Evolutionary conservation across 2,329 filamentous ascomycete species (phyloP).

Genomic region (Cercospora brassicicola): DNA sequence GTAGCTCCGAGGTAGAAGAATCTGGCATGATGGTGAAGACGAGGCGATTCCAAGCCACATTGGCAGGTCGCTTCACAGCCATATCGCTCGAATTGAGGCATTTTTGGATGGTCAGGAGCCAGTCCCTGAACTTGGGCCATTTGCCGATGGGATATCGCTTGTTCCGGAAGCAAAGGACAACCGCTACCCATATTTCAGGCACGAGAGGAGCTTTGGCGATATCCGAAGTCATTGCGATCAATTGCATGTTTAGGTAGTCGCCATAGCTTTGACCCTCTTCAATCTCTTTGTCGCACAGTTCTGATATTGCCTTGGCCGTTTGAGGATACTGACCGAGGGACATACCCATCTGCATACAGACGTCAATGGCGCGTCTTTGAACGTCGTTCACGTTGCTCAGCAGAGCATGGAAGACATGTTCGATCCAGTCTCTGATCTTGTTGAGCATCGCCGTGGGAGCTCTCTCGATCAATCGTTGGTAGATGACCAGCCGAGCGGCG

Average conservation of each 20-base stretch:
- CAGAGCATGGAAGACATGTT: conserved; percentile 78
- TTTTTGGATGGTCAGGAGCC: conserved; percentile 75
- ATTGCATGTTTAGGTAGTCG: conserved; percentile 65
- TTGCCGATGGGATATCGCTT: conserved; percentile 58
- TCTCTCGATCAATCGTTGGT: conserved; percentile 73
- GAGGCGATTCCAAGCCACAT: conserved; percentile 81
- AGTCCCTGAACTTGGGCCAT: conserved; percentile 71
- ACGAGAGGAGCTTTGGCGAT: conserved; percentile 65
- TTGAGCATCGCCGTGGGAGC: conserved; percentile 67
- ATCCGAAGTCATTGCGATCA: conserved; percentile 65
- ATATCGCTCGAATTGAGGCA: conserved; percentile 80
- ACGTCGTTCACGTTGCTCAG: conserved; percentile 77
- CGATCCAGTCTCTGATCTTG: conserved; percentile 73
- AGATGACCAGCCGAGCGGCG: conserved; percentile 74
- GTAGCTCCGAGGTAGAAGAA: conserved; percentile 54
- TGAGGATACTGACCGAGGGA: conserved; percentile 67
- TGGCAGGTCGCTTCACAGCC: conserved; percentile 71
- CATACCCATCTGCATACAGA: conserved; percentile 71
- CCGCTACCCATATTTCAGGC: conserved; percentile 84
- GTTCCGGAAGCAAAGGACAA: conserved; percentile 72
- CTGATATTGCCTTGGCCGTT: conserved; percentile 65
- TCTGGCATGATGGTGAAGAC: conserved; percentile 71
- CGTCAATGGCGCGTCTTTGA: conserved; percentile 68
- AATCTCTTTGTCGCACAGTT: conserved; percentile 57
- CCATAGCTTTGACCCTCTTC: conserved; percentile 63